These are phyloP conservation scores for Boletus rubropictus DNA, from an alignment of 768 basidiomycete genomes.

Conservation along the genomic window DNA sequence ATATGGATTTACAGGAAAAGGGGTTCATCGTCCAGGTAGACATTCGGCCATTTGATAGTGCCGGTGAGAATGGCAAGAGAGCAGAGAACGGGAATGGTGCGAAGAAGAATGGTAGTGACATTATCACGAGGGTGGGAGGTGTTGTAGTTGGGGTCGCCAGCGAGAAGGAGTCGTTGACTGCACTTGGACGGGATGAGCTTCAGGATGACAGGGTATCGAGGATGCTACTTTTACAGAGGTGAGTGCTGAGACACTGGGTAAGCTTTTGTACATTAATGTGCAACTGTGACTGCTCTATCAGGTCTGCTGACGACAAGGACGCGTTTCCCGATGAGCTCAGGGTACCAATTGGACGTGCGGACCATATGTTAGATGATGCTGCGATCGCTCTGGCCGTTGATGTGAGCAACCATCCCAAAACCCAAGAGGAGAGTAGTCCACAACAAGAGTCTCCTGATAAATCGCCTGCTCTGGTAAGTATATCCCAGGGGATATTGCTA, in stretches of 20 bases:
- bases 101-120: slow-evolving; percentile 9
- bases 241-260: slow-evolving; percentile 7
- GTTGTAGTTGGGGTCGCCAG: slow-evolving; percentile 42
- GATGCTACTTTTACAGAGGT: slow-evolving; percentile 69
- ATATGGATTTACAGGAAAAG: slow-evolving; percentile 54
- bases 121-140: slow-evolving; percentile 34
- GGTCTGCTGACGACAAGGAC: slow-evolving; percentile 52
- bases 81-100: neutral
- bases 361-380: slow-evolving; percentile 47
- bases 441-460: slow-evolving; percentile 20
- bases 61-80: slow-evolving; percentile 2
- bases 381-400: slow-evolving; percentile 10
- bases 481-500: neutral
- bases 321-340: slow-evolving; percentile 56
- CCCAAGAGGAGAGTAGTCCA: slow-evolving; percentile 14
- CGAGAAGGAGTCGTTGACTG: slow-evolving; percentile 74
- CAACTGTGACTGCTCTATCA: slow-evolving; percentile 19
- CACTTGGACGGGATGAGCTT: slow-evolving; percentile 68
- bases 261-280: slow-evolving; percentile 2
- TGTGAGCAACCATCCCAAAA: slow-evolving; percentile 13
- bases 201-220: slow-evolving; percentile 63
- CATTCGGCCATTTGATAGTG: slow-evolving; percentile 45
- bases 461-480: slow-evolving; percentile 19
- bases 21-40: slow-evolving; percentile 54
- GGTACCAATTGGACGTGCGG: slow-evolving; percentile 54